Conservation (phyloP, 2,329 filamentous ascomycete genomes). For the Emergomyces orientalis region DNA sequence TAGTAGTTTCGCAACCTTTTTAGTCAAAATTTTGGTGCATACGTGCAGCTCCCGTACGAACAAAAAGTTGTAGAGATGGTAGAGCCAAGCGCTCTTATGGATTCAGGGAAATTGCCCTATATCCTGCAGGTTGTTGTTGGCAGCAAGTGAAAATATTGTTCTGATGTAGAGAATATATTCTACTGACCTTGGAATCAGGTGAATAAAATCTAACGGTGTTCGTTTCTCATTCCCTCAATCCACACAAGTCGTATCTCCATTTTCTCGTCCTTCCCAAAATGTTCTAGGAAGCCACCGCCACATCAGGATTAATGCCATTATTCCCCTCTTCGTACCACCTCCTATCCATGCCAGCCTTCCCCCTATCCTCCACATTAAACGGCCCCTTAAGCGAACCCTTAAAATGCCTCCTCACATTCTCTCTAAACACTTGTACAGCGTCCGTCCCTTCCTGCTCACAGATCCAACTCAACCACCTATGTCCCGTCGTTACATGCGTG, state of each 20-base stretch:
- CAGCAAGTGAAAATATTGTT: not conserved
- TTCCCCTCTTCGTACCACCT: constrained; percentile 33
- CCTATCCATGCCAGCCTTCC: constrained; percentile 38
- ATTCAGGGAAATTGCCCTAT: not conserved
- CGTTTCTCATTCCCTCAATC: not conserved
- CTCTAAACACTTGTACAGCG: constrained; percentile 38
- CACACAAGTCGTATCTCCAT: not conserved
- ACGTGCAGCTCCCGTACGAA: not conserved
- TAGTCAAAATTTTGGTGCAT: not conserved
- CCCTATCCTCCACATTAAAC: constrained; percentile 38
- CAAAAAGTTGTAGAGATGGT: not conserved
- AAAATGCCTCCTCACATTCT: constrained; percentile 37
- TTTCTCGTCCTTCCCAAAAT: not conserved
- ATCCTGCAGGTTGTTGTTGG: not conserved
- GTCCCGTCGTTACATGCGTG: constrained; percentile 42
- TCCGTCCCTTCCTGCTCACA: constrained; percentile 39
- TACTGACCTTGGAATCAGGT: not conserved
- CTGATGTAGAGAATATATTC: not conserved
- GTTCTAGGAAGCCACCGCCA: not conserved
- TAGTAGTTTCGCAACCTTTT: no score
- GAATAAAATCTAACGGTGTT: not conserved
- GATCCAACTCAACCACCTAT: constrained; percentile 42
- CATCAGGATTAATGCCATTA: not conserved
- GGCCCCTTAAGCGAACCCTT: constrained; percentile 36
- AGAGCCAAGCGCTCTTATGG: not conserved